phyloP scores from a whole-genome alignment of 140 eudicot species.

The Cichorium intybus region DNA sequence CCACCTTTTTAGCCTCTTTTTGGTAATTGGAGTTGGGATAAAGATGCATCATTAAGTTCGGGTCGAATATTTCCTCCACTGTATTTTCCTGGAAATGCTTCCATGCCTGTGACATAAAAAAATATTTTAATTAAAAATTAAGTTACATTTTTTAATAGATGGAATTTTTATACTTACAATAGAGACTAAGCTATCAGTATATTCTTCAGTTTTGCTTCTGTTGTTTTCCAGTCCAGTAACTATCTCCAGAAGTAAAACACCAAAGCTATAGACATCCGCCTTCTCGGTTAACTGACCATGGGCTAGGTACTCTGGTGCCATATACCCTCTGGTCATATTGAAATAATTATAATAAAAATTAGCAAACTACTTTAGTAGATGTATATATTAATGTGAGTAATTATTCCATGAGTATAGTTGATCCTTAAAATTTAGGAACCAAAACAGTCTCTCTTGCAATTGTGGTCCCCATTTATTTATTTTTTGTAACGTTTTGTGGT shows the following conservation, averaged over 20 bases:
- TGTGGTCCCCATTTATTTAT: too few relatives aligned
- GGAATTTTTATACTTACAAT: slow-evolving; percentile 41
- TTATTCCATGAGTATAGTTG: background rate
- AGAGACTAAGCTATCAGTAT: slow-evolving; percentile 63
- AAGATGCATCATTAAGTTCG: slow-evolving; percentile 59
- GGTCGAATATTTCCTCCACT: slow-evolving; percentile 67
- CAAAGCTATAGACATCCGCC: slow-evolving; percentile 87
- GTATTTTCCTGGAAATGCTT: slow-evolving; percentile 62
- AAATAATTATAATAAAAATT: background rate
- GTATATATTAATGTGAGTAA: background rate
- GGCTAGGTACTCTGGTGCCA: slow-evolving; percentile 96
- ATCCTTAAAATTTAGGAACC: too few relatives aligned
- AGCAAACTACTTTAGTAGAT: background rate
- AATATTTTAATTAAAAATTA: background rate
- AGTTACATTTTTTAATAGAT: background rate
- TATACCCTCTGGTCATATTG: slow-evolving; percentile 54
- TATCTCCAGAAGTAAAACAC: slow-evolving; percentile 71
- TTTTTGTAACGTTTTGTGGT: too few relatives aligned
- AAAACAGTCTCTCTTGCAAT: background rate
- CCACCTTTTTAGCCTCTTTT: slow-evolving; percentile 48
- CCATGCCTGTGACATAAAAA: slow-evolving; percentile 60
- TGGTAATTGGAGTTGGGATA: slow-evolving; percentile 27
- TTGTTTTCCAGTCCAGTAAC: slow-evolving; percentile 77
- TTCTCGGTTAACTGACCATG: slow-evolving; percentile 86
- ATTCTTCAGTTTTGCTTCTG: slow-evolving; percentile 51